Evolutionary conservation across 805 yeast genomes (phyloP).

Genomic region (Candida dajiaensis): DNA sequence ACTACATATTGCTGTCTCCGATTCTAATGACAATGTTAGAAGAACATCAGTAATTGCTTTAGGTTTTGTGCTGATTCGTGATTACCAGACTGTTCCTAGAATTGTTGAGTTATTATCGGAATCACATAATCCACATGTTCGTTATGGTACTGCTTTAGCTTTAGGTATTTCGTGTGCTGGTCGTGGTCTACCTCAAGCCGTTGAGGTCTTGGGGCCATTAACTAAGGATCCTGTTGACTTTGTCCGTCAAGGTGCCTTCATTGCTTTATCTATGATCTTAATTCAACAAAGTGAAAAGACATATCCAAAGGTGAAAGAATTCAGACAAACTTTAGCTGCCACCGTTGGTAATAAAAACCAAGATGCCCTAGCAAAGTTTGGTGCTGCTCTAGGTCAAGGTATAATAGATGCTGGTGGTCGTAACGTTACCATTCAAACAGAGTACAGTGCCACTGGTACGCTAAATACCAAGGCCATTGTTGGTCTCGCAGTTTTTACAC

Average conservation of each 20-base stretch:
- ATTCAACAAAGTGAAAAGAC: constrained; percentile 83
- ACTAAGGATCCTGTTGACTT: constrained; percentile 93
- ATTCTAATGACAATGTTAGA: constrained; percentile 93
- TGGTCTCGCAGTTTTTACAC: constrained; percentile 84
- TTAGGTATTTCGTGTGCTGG: constrained; percentile 97
- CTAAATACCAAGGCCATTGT: constrained; percentile 87
- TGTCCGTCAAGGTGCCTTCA: constrained; percentile 96
- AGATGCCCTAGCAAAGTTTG: constrained; percentile 95
- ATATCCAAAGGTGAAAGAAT: constrained; percentile 70
- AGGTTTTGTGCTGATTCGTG: constrained; percentile 87
- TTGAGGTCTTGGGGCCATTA: constrained; percentile 88
- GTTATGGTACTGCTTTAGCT: constrained; percentile 97
- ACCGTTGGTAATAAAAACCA: constrained; percentile 86
- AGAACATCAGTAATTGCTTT: constrained; percentile 90
- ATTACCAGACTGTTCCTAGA: constrained; percentile 89
- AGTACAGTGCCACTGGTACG: constrained; percentile 83
- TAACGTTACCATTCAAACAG: constrained; percentile 89
- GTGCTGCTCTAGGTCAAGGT: constrained; percentile 96
- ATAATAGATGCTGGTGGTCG: constrained; percentile 98
- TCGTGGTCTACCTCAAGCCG: constrained; percentile 78
- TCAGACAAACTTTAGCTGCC: constrained; percentile 67
- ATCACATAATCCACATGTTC: constrained; percentile 95
- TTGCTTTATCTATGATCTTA: constrained; percentile 86
- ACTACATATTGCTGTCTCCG: constrained; percentile 92
- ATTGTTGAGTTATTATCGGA: constrained; percentile 89